Conservation (phyloP, 139 green algal genomes). For the Coelastrella sp. region DNA sequence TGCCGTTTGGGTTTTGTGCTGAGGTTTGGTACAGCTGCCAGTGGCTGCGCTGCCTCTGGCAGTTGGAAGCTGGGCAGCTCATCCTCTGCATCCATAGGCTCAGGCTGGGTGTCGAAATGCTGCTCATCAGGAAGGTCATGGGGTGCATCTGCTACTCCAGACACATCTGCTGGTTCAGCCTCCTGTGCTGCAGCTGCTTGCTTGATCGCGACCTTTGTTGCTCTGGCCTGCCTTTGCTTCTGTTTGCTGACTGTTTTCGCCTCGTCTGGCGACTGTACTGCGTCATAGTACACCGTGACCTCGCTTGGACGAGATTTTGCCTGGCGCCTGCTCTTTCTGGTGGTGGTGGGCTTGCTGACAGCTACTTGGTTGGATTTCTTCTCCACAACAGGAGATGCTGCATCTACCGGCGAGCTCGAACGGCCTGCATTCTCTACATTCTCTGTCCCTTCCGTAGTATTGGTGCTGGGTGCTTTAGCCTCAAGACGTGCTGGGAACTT, state of each 20-base stretch:
- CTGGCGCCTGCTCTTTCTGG: constrained; percentile 13
- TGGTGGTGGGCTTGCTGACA: constrained; percentile 3
- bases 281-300: constrained; percentile 40
- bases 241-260: not conserved
- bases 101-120: not conserved
- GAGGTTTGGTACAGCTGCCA: not conserved
- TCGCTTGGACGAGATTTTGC: not conserved
- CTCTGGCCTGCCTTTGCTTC: not conserved
- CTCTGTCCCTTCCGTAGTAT: not conserved
- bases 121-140: not conserved
- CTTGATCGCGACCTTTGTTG: not conserved
- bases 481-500: not conserved
- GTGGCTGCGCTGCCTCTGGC: not conserved
- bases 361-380: not conserved
- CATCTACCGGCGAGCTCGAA: not conserved
- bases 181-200: not conserved
- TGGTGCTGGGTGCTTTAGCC: not conserved
- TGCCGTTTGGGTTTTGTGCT: not conserved
- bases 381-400: not conserved
- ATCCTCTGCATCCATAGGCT: constrained; percentile 33
- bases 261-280: constrained; percentile 25
- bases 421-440: not conserved
- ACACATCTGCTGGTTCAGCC: not conserved
- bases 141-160: not conserved
- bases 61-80: not conserved